phyloP scores from a whole-genome alignment of 1,139 yeast species.

The Pneumocystis wakefieldiae region DNA sequence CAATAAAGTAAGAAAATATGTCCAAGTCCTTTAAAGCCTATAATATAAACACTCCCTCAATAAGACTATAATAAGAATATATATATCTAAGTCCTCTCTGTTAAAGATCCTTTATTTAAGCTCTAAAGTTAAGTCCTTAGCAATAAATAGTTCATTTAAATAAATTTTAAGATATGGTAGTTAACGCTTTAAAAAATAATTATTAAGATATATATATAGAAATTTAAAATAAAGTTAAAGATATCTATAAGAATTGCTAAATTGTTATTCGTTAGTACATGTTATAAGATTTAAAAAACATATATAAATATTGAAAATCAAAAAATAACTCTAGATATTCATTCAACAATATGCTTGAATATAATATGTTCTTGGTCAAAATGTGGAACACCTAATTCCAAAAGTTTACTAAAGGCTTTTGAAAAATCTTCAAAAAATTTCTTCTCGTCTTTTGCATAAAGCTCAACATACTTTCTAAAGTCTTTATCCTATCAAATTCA shows the following conservation, averaged over 20 bases:
- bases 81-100: background rate
- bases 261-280: too few species aligned
- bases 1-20: background rate
- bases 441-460: constrained; percentile 40
- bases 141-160: too few species aligned
- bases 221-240: too few species aligned
- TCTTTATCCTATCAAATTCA: constrained; percentile 26
- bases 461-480: constrained; percentile 37
- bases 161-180: too few species aligned
- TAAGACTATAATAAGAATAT: background rate
- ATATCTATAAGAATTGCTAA: too few species aligned
- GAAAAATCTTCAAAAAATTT: constrained; percentile 41
- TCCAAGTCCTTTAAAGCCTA: background rate
- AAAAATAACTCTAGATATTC: background rate
- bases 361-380: background rate
- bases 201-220: too few species aligned
- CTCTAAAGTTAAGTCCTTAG: too few species aligned
- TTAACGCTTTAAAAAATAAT: too few species aligned
- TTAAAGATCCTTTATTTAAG: too few species aligned
- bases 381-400: constrained; percentile 37
- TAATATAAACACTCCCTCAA: background rate
- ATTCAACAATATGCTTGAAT: background rate
- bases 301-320: background rate
- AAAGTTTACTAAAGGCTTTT: constrained; percentile 36
- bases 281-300: background rate